phyloP scores from a whole-genome alignment of 257 asterid genomes.

The Solanum pennellii region DNA sequence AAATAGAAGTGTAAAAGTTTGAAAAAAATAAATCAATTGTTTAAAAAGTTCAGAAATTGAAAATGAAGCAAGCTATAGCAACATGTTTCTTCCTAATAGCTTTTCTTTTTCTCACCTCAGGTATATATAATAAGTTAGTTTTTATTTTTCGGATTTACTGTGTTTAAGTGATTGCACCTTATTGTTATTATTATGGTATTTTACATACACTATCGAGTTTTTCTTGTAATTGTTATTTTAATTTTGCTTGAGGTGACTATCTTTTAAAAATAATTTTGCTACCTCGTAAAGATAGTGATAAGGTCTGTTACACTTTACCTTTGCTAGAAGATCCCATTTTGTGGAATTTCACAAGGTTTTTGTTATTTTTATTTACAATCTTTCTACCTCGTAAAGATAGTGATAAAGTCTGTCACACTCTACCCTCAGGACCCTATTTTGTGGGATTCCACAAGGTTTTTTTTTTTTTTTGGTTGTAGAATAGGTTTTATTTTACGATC shows the following conservation, averaged over 20 bases:
- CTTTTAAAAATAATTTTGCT: neutral
- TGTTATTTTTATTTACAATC: neutral
- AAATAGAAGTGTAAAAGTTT: neutral
- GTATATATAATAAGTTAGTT: neutral
- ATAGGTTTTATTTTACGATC: neutral
- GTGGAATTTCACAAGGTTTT: neutral
- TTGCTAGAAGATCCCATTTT: neutral
- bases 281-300: neutral
- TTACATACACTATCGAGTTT: neutral
- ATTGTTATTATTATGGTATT: neutral
- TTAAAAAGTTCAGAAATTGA: neutral
- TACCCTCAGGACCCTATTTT: neutral
- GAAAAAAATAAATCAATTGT: neutral
- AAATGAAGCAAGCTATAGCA: neutral
- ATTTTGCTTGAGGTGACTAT: fast-evolving
- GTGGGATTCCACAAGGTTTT: too few relatives aligned
- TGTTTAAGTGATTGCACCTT: neutral
- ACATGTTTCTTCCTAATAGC: neutral
- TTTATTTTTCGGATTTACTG: neutral
- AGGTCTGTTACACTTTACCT: neutral
- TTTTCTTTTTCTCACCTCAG: neutral
- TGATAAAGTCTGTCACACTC: neutral
- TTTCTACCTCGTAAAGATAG: neutral
- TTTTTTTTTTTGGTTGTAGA: too few relatives aligned
- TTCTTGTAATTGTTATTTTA: neutral